Evolutionary conservation across 768 basidiomycete species (phyloP), one percentile per base, ranked within the genome.

Genomic region (Rhizopogon rudus): DNA sequence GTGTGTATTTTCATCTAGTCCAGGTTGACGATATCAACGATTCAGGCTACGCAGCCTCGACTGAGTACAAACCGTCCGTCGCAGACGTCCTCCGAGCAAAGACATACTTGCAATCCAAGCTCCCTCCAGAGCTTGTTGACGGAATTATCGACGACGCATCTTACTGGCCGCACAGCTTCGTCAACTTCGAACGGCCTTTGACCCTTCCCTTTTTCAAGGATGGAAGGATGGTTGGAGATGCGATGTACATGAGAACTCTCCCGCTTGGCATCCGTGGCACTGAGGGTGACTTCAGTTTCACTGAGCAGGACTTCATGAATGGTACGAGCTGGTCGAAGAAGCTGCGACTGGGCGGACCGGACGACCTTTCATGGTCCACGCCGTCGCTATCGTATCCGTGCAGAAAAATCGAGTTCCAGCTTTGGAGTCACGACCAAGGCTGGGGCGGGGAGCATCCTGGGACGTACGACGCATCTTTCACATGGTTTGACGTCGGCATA

Each of bases 101-200:
- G 6, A 28, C 9, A 48, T 29, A 20, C n/a, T 28, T 48, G 33
- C 8, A 48, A n/a, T 25, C 25, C 20, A 28, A n/a, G 13, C 45
- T 48, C 16, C 45, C 45, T 33, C 3, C 20, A 14, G 45, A 48
- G 45, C 25, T 48, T 9, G 33, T 48, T 1, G 54, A 52, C 5
- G 51, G 52, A 17, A 43, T 60, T n/a, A 25, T 40, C 12, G 48
- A 2, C 67, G 75, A 20, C 76, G 75, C 6, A 70, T 79, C 63
- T n/a, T 29, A 48, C 45, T 48, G 45, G 45, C 45, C 22, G 16
- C 45, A 48, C 9, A 48, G 45, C n/a, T 51, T 33, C 6, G 31
- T 46, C 44, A 20, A 22, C 22, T 13, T 46, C 17, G 28, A 20
- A 9, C 2, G 33, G 4, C 1, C 25, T 16, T 8, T n/a, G 9